phyloP scores from a whole-genome alignment of 106 monocot species.

The Allium cepa region DNA sequence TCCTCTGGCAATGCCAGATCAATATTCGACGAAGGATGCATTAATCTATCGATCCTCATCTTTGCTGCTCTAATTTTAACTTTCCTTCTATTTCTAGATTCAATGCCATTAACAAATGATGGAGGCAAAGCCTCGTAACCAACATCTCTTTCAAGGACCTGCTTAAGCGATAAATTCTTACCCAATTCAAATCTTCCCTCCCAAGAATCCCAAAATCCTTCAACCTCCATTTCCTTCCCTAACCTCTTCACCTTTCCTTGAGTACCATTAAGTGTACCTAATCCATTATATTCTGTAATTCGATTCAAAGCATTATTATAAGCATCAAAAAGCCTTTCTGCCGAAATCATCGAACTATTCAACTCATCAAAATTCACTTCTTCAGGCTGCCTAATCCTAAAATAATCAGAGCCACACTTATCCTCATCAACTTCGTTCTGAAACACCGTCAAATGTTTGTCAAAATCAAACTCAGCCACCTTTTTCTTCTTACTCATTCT shows the following conservation, averaged over 20 bases:
- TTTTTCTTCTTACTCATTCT: slow-evolving; percentile 5
- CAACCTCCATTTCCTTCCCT: slow-evolving; percentile 19
- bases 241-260: slow-evolving; percentile 23
- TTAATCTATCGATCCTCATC: slow-evolving; percentile 39
- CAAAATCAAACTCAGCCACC: slow-evolving; percentile 10
- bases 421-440: neutral
- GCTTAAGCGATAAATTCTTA: slow-evolving; percentile 23
- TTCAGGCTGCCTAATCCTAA: slow-evolving; percentile 2
- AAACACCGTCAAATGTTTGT: slow-evolving; percentile 7
- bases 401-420: slow-evolving; percentile 33
- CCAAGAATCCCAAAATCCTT: slow-evolving; percentile 16
- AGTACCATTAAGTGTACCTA: slow-evolving; percentile 4
- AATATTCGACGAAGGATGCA: slow-evolving; percentile 6
- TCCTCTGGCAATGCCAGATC: neutral
- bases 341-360: slow-evolving; percentile 27
- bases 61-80: slow-evolving; percentile 58
- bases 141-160: slow-evolving; percentile 45
- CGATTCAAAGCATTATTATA: slow-evolving; percentile 33
- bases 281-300: slow-evolving; percentile 10
- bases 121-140: slow-evolving; percentile 75
- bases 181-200: slow-evolving; percentile 25
- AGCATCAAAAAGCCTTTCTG: slow-evolving; percentile 20
- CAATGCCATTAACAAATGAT: slow-evolving; percentile 49
- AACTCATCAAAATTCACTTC: slow-evolving; percentile 10
- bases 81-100: slow-evolving; percentile 45